Evolutionary conservation across 2,329 filamentous ascomycete genomes (phyloP), one percentile per base, ranked within the genome.

Genomic region (Calonectria pteridis): DNA sequence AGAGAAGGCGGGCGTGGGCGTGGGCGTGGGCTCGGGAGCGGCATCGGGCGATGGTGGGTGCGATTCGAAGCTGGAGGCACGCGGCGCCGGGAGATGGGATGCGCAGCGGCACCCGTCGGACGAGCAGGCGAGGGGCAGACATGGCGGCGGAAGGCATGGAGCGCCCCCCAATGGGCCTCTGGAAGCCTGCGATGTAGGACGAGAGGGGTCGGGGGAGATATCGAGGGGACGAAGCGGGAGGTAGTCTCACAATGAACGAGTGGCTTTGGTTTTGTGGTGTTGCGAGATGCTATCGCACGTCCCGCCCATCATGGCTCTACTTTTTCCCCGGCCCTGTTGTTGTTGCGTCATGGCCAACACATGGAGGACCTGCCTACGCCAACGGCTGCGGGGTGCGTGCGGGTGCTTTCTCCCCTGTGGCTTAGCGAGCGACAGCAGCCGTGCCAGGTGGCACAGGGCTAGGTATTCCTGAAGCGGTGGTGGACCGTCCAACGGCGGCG

Each of bases 1-100:
- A 81, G 51, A 84, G 75, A 23, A 75, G 35, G 23, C 67, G 67
- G 40, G 55, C 40, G 40, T 62, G 55, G 23, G 55, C 6, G 51
- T n/a, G n/a, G n/a, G n/a, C n/a, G n/a, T n/a, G n/a, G n/a, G n/a
- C 78, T 67, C 67, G 75, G 3, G 81, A 81, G 59, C 84, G 81
- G 37, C 50, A 67, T 31, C 55, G 55, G 23, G 46, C n/a, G 73
- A 73, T 29, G 35, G 64, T 58, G 65, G 50, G 37, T 20, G 69
- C 33, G 13, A 59, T 35, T 35, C 64, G 35, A 23, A 73, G 35
- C 5, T 23, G 69, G 69, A 51, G 62, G 64, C 40, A 50, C 46
- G 53, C 62, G 67, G 53, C 51, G 67, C 31, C n/a, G 16, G 59
- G 43, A 40, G 69, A 53, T 33, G 51, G 55, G 6, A 63, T 20